Conservation (phyloP, 1,139 yeast species). For the Suzukiozyma palmioleophila region DNA sequence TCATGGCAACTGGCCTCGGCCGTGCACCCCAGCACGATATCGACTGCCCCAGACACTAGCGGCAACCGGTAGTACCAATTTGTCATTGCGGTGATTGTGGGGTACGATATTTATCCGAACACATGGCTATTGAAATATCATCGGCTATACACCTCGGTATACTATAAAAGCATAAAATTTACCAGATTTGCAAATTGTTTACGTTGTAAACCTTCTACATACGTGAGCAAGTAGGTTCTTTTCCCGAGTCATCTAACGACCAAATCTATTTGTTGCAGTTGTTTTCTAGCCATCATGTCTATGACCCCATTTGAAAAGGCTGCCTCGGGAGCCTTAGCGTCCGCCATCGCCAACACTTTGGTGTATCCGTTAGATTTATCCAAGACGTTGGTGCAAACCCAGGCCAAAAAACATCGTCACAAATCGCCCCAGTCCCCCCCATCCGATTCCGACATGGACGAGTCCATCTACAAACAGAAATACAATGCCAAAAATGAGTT, state of each 20-base stretch:
- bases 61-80: neutral
- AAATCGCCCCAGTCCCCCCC: constrained; percentile 13
- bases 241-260: too few species aligned
- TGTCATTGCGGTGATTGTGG: neutral
- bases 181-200: too few species aligned
- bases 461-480: constrained; percentile 22
- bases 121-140: neutral
- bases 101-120: constrained; percentile 1
- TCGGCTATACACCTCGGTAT: constrained; percentile 2
- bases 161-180: neutral
- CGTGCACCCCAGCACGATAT: too few species aligned
- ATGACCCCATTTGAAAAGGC: constrained; percentile 67
- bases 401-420: constrained; percentile 30
- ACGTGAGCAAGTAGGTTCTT: too few species aligned
- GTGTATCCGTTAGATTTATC: constrained; percentile 74
- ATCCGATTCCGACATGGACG: constrained; percentile 19
- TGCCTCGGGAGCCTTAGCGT: constrained; percentile 80
- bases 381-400: constrained; percentile 73
- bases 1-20: too few species aligned
- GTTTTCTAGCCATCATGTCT: constrained; percentile 22
- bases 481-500: constrained; percentile 19
- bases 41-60: too few species aligned
- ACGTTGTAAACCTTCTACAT: too few species aligned
- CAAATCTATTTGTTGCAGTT: too few species aligned
- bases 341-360: constrained; percentile 74